Conservation (phyloP, 495 filamentous ascomycete species). For the Physcia stellaris region DNA sequence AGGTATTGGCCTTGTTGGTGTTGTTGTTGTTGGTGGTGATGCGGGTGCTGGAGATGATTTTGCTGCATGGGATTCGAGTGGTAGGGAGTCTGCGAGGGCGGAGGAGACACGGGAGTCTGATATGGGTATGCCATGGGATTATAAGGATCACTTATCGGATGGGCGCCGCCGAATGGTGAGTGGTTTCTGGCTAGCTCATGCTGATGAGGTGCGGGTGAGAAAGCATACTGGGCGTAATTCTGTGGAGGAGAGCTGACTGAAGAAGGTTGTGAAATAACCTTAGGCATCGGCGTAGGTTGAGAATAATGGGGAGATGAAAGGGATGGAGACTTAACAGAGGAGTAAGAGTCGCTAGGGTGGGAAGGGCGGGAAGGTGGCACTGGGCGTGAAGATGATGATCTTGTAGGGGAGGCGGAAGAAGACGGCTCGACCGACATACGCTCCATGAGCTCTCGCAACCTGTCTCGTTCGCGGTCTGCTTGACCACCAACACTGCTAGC, state of each 20-base stretch:
- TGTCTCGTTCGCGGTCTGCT: conserved; percentile 73
- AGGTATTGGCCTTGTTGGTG: conserved; percentile 32
- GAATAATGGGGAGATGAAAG: conserved; percentile 37
- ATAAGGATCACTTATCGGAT: conserved; percentile 34
- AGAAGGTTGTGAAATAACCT: conserved; percentile 16
- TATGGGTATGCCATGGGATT: conserved; percentile 43
- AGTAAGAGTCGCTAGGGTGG: conserved; percentile 22
- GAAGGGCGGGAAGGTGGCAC: conserved; percentile 26
- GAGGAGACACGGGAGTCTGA: conserved; percentile 26
- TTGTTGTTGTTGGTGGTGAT: conserved; percentile 21
- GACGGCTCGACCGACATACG: conserved; percentile 72
- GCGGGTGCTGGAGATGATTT: conserved; percentile 24
- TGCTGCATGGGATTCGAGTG: conserved; percentile 27
- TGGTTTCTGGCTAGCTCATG: conserved; percentile 22
- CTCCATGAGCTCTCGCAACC: conserved; percentile 83
- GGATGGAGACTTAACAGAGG: conserved; percentile 21
- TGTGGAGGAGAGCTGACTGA: conserved; percentile 6
- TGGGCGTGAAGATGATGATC: conserved; percentile 28
- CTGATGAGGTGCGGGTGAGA: conserved; percentile 10
- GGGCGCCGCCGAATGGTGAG: conserved; percentile 34
- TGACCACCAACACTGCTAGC: conserved; percentile 53
- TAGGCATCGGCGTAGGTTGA: conserved; percentile 16
- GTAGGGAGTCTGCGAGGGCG: conserved; percentile 30
- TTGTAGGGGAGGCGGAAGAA: conserved; percentile 25
- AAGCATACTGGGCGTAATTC: conserved; percentile 5